Evolutionary conservation across 2,329 filamentous ascomycete species (phyloP), one percentile per base, ranked within the genome.

Genomic region (Aspergillus ochraceoroseus): DNA sequence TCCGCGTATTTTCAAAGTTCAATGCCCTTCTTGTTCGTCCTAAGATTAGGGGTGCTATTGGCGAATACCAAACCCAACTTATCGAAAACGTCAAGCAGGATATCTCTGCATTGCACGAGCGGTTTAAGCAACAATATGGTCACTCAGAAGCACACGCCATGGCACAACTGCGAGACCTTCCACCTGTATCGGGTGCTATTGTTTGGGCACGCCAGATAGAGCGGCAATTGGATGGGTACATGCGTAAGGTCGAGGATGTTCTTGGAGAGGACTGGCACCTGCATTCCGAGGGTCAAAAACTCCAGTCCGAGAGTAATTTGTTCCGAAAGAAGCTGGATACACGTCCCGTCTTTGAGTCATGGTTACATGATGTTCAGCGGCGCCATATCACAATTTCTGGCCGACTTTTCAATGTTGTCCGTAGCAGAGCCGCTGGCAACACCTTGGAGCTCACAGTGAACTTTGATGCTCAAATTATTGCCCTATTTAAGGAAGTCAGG

Each of bases 231-330:
- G 84, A 95, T 58, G 85, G 83, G 7, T 98, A 98, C 65, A 95
- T 99, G 88, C 86, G 88, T 61, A 95, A 95, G 65, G 90, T 99
- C n/a, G 94, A 96, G 63, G 87, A 95, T 53, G 92, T 99, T 25
- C 78, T 99, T 14, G 92, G 92, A 34, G 82, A 86, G 41, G 88
- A 95, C 53, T 99, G 92, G 92, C 83, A 85, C 39, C 73, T 96
- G 44, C 94, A 98, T 58, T 80, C 88, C 5, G 92, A 98, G 61
- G 94, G 94, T 1, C 87, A 95, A 59, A 95, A 95, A 65, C 76
- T 98, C 13, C 85, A 90, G 57, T 82, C 81, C 41, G 92, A 98
- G 66, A 90, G 92, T 60, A 85, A 85, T 51, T 76, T 95, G 56
- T 98, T 99, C 72, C 83, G 89, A 53, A 88, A 94, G 70, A 98